phyloP scores from a whole-genome alignment of 2,329 filamentous ascomycete species.

The Beauveria medogensis region DNA sequence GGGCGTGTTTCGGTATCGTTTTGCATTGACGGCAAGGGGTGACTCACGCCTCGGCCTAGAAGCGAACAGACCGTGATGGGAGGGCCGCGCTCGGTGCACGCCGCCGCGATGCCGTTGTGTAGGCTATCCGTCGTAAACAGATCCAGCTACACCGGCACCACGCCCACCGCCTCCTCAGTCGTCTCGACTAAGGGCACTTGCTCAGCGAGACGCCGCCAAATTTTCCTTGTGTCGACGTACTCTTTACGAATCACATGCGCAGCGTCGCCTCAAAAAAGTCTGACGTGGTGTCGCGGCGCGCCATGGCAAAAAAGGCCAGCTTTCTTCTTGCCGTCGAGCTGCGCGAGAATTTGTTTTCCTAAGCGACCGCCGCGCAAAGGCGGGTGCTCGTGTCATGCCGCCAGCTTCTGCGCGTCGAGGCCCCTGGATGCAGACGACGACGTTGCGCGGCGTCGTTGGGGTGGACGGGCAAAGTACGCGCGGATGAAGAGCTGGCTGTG shows the following conservation, averaged over 20 bases:
- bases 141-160: slow-evolving; percentile 21
- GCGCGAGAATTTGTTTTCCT: slow-evolving; percentile 43
- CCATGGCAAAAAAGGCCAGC: slow-evolving; percentile 53
- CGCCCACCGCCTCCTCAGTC: slow-evolving; percentile 38
- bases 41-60: slow-evolving; percentile 46
- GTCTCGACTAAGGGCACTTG: slow-evolving; percentile 40
- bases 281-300: slow-evolving; percentile 44
- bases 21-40: not conserved
- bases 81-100: slow-evolving; percentile 56
- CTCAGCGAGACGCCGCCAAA: slow-evolving; percentile 43
- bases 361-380: slow-evolving; percentile 47
- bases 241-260: slow-evolving; percentile 33
- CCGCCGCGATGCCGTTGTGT: slow-evolving; percentile 42
- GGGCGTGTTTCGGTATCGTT: not conserved
- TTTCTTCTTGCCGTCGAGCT: slow-evolving; percentile 48
- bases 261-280: slow-evolving; percentile 35
- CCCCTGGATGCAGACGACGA: slow-evolving; percentile 57
- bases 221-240: slow-evolving; percentile 43
- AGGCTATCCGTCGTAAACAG: slow-evolving; percentile 35
- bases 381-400: slow-evolving; percentile 42
- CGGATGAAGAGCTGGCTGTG: slow-evolving; percentile 53
- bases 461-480: slow-evolving; percentile 52
- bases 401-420: slow-evolving; percentile 24
- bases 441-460: slow-evolving; percentile 54
- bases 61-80: slow-evolving; percentile 67